These are phyloP conservation scores for Solanum bulbocastanum DNA, from an alignment of 257 asterid genomes.

Conservation along the genomic window DNA sequence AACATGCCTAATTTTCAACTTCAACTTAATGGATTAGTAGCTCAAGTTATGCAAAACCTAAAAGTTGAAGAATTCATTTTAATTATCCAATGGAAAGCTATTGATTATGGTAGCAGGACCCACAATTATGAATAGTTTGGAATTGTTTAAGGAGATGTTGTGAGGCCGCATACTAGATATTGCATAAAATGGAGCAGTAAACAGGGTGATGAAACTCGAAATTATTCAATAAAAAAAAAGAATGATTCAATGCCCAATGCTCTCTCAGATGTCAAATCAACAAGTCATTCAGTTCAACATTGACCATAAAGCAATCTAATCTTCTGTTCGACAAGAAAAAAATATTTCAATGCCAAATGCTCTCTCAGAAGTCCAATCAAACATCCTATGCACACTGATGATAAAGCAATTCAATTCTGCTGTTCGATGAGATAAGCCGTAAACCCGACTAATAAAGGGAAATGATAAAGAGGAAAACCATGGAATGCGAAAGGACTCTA, in stretches of 20 bases:
- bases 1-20: background rate
- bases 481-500: background rate
- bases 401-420: background rate
- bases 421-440: background rate
- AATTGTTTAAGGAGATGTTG: background rate
- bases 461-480: background rate
- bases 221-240: background rate
- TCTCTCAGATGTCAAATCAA: slow-evolving; percentile 2
- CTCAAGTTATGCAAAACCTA: background rate
- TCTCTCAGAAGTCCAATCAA: background rate
- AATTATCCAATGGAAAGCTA: background rate
- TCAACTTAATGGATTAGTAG: background rate
- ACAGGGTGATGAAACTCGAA: background rate
- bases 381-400: background rate
- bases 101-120: background rate
- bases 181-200: background rate
- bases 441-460: background rate
- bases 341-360: background rate
- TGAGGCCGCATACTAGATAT: background rate
- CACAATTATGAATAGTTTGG: background rate
- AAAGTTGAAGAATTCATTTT: background rate
- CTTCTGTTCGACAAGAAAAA: background rate
- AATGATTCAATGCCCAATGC: background rate
- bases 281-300: background rate
- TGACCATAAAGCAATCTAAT: background rate